These are phyloP conservation scores for Phanerochaete carnosa DNA, from an alignment of 768 basidiomycete species.

Conservation along the genomic window DNA sequence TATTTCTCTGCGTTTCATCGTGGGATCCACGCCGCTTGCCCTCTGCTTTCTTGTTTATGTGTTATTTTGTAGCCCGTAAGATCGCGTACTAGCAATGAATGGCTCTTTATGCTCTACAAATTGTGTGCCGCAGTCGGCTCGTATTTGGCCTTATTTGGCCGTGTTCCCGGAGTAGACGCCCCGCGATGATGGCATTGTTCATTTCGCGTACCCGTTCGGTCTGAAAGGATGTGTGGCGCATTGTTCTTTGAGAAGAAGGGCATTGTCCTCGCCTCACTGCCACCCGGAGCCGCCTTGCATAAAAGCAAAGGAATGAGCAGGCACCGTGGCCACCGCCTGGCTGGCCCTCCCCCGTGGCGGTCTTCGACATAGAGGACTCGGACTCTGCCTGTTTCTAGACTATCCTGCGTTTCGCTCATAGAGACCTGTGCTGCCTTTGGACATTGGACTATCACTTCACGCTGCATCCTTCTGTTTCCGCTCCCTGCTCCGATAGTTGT, in stretches of 20 bases:
- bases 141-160: neutral
- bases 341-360: constrained; percentile 1
- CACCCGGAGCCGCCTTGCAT: neutral
- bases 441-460: neutral
- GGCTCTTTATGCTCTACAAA: neutral
- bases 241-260: neutral
- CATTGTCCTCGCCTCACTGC: neutral
- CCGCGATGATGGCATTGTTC: neutral
- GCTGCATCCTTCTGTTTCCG: neutral
- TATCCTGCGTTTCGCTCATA: neutral
- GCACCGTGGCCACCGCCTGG: neutral
- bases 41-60: neutral
- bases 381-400: neutral
- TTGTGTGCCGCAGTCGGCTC: neutral
- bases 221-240: neutral
- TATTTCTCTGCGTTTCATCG: neutral
- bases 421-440: neutral
- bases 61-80: neutral
- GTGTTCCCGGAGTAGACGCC: neutral
- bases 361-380: neutral
- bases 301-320: neutral
- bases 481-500: neutral
- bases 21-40: neutral
- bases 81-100: neutral
- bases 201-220: neutral